Evolutionary conservation across 2,329 filamentous ascomycete genomes (phyloP).

Genomic region (Colletotrichum siamense): DNA sequence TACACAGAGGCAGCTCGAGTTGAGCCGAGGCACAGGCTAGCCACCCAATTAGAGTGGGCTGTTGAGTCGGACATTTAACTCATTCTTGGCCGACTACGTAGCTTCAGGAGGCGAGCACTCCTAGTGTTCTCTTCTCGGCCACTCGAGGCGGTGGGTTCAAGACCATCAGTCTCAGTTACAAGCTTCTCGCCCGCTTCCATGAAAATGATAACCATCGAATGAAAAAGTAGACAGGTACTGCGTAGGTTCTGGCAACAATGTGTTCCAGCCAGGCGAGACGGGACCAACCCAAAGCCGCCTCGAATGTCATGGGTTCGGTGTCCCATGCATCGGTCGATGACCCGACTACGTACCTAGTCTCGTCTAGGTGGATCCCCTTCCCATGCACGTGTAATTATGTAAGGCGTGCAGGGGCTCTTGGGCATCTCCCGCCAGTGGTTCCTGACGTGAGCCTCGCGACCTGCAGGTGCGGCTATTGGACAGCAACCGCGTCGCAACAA

Average conservation of each 20-base stretch:
- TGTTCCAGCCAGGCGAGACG: background rate
- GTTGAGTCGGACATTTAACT: background rate
- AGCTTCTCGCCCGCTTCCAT: background rate
- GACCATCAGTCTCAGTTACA: background rate
- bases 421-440: background rate
- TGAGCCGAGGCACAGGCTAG: slow-evolving; percentile 6
- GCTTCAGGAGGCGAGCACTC: background rate
- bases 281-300: background rate
- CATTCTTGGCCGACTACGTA: background rate
- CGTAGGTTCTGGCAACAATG: background rate
- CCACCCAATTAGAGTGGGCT: background rate
- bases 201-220: background rate
- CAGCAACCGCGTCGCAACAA: slow-evolving; percentile 20
- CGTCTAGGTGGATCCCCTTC: background rate
- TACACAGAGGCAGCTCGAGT: background rate
- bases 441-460: slow-evolving; percentile 13
- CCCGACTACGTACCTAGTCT: background rate
- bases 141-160: background rate
- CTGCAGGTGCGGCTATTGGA: slow-evolving; percentile 17
- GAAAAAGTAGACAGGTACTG: background rate
- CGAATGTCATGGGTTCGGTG: background rate
- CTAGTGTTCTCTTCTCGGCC: background rate
- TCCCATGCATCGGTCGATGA: background rate
- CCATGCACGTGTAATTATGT: slow-evolving; percentile 19
- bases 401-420: background rate